Base-by-base conservation (phyloP, 176 grass and related monocot genomes). In the Juncus inflexus region DNA sequence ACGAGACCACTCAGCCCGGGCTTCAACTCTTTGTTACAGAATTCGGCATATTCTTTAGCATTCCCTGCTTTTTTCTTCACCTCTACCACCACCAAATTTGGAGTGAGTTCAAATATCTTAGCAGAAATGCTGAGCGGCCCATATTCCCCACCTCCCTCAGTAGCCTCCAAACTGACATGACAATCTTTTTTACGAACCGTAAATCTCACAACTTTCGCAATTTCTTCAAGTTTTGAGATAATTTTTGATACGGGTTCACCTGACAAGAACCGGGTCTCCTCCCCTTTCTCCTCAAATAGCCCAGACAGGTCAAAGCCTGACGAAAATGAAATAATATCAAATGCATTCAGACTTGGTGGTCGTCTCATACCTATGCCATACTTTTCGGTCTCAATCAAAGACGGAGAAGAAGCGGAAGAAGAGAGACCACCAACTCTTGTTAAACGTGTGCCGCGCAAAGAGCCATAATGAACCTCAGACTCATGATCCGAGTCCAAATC, bases 281-380 rank as follows among this genome's bases (percentile, higher is more conserved):
- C 86, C 53, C 82, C 86, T 12, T 62, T 64, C 75, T 90, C 81
- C 35, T 90, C 86, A 15, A 90, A 90, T 15, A 90, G 74, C 15
- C 81, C 78, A 6, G 86, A 90, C 19, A 90, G 64, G 61, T 90
- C 70, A 64, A 90, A 90, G 5, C 75, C 79, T 4, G 65, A 67
- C 6, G 81, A 90, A 39, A 83, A 84, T 37, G 78, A 74, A 65
- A 90, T 81, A 15, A 90, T 81, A 65, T 90, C 86, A 38, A 90
- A 90, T 9, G 86, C 86, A 64, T 84, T 90, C 35, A 90, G 53
- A 59, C 86, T 90, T 40, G 79, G 71, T 39, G 39, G 54, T 55
- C 74, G 76, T 9, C 49, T 72, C 7, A 90, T 52, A 37, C 78
- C 70, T 12, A 54, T 12, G 10, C 60, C 41, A 36, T 47, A 52